These are phyloP conservation scores for Wickerhamiella australiensis DNA, from an alignment of 805 yeast species.

Conservation along the genomic window DNA sequence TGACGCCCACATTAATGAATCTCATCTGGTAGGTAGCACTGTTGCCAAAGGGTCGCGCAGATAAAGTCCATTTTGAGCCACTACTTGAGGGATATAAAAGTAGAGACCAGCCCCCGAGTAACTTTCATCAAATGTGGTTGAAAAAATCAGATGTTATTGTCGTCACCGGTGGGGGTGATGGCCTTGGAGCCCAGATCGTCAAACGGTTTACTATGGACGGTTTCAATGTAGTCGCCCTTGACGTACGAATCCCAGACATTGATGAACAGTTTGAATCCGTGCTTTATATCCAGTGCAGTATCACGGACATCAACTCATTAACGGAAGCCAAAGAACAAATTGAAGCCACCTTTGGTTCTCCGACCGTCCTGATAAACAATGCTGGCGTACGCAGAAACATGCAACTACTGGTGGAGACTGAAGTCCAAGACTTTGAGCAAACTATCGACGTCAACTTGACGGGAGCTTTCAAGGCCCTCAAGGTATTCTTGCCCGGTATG, in stretches of 20 bases:
- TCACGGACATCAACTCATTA: conserved; percentile 42
- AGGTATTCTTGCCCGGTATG: conserved; percentile 67
- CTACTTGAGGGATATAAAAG: background rate
- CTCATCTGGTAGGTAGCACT: too few relatives aligned
- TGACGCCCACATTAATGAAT: too few relatives aligned
- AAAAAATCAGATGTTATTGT: conserved; percentile 43
- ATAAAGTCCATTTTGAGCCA: background rate
- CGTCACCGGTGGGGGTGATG: conserved; percentile 76
- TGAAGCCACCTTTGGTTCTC: conserved; percentile 39
- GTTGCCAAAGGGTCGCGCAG: background rate
- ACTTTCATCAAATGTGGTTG: conserved; percentile 15
- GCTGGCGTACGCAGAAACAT: conserved; percentile 48
- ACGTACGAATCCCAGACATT: conserved; percentile 36
- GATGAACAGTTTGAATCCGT: conserved; percentile 32
- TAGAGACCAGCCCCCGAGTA: background rate
- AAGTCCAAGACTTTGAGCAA: conserved; percentile 47
- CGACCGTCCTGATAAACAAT: conserved; percentile 66
- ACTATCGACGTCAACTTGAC: conserved; percentile 56
- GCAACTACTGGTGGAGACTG: conserved; percentile 32
- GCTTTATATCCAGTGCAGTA: conserved; percentile 56
- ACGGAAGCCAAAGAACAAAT: conserved; percentile 33
- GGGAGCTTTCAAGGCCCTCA: conserved; percentile 58
- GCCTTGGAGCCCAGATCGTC: conserved; percentile 62
- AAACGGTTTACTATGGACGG: conserved; percentile 33
- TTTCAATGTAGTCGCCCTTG: conserved; percentile 54